Percentiles rank a stretch among this genome's conserved stretches.
Conservation (phyloP, 352 stramenopile species). For the Elongisporangium senticosum region DNA sequence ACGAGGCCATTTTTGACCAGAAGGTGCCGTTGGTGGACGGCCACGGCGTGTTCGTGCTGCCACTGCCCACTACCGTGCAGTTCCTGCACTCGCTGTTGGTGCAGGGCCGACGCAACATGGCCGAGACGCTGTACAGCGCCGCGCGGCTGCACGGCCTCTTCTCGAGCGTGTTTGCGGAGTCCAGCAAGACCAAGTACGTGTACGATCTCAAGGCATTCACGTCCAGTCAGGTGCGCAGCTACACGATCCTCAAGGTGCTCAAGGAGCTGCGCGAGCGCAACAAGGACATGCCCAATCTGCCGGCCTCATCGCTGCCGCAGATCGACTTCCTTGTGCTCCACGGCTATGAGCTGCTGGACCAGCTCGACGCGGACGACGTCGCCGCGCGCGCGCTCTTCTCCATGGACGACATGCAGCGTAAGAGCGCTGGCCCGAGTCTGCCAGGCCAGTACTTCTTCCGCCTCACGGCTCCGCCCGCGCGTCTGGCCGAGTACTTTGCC, state of each 20-base stretch:
- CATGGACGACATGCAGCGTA: conserved; percentile 80
- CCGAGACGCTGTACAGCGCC: conserved; percentile 55
- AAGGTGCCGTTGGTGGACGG: conserved; percentile 42
- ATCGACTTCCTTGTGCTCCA: conserved; percentile 73
- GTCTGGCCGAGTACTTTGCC: conserved; percentile 57
- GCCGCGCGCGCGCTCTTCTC: conserved; percentile 66
- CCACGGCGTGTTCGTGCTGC: conserved; percentile 59
- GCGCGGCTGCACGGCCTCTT: conserved; percentile 50
- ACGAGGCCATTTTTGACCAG: conserved; percentile 63
- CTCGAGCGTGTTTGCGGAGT: conserved; percentile 42
- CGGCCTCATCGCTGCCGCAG: conserved; percentile 28
- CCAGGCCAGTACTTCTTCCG: conserved; percentile 57
- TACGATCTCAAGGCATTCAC: conserved; percentile 66
- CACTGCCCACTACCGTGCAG: conserved; percentile 45
- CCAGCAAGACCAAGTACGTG: conserved; percentile 25
- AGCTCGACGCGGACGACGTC: conserved; percentile 64
- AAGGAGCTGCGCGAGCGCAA: conserved; percentile 37
- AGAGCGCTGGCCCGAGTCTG: conserved; percentile 21
- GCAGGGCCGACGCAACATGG: conserved; percentile 60
- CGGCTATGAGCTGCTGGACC: conserved; percentile 71
- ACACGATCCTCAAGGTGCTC: conserved; percentile 57
- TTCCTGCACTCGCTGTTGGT: conserved; percentile 69
- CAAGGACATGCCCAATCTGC: conserved; percentile 21
- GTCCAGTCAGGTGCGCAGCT: conserved; percentile 52
- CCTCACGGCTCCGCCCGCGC: conserved; percentile 29